A percentile compares a stretch with the other conserved stretches of the same genome.
These are phyloP conservation scores for Aureobasidium subglaciale DNA, from an alignment of 2,329 filamentous ascomycete species.

Conservation along the genomic window DNA sequence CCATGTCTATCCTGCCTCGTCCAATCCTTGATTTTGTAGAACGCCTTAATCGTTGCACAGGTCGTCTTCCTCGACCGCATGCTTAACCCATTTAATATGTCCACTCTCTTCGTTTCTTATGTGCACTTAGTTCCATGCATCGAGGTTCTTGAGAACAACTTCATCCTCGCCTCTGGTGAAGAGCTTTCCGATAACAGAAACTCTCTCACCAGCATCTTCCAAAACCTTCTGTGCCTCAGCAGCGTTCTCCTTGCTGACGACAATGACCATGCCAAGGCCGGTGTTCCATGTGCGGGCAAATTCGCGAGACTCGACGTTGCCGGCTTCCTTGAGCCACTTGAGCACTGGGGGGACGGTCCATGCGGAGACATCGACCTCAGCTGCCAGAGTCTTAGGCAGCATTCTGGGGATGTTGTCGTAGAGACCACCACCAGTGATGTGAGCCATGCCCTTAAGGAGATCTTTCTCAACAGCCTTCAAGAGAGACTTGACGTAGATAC, in stretches of 20 bases:
- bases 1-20: conserved; percentile 5
- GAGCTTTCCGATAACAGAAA: conserved; percentile 68
- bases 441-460: conserved; percentile 83
- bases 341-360: conserved; percentile 79
- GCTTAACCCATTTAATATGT: background rate
- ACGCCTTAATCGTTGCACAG: conserved; percentile 1
- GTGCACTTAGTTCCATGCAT: conserved; percentile 11
- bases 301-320: conserved; percentile 67
- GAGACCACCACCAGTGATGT: conserved; percentile 93
- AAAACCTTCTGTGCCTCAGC: conserved; percentile 55
- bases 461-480: conserved; percentile 56
- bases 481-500: conserved; percentile 74
- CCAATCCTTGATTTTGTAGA: conserved; percentile 6
- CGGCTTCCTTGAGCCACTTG: conserved; percentile 70
- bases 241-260: conserved; percentile 61
- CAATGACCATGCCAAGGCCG: conserved; percentile 88
- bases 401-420: conserved; percentile 92
- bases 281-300: conserved; percentile 94
- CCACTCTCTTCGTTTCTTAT: background rate
- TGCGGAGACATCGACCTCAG: conserved; percentile 67
- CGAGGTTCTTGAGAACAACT: conserved; percentile 12
- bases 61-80: background rate
- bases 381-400: conserved; percentile 71
- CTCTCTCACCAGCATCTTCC: conserved; percentile 63
- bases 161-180: conserved; percentile 43